These are phyloP conservation scores for Penicillium sp. DNA, from an alignment of 2,329 filamentous ascomycete genomes.

Conservation along the genomic window DNA sequence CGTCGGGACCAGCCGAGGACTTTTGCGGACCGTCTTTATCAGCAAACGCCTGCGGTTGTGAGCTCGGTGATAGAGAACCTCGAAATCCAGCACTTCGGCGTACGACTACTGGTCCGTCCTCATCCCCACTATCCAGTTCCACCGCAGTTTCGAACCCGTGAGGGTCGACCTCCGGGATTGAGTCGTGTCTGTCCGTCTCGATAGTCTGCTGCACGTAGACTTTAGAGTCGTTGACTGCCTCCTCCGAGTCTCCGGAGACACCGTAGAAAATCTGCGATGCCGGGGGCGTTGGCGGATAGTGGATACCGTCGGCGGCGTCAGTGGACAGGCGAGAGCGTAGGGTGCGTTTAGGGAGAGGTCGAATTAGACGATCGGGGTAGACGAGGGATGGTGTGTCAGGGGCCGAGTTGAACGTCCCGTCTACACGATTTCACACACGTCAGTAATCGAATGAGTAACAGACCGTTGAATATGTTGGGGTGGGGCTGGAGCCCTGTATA, in stretches of 20 bases:
- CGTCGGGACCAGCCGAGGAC: slow-evolving; percentile 70
- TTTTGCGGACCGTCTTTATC: slow-evolving; percentile 29
- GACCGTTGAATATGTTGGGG: slow-evolving; percentile 13
- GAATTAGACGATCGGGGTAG: slow-evolving; percentile 86
- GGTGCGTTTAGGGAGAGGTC: slow-evolving; percentile 82
- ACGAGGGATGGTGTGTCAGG: slow-evolving; percentile 71
- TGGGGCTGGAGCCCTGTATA: slow-evolving; percentile 11
- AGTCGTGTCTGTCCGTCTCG: slow-evolving; percentile 36
- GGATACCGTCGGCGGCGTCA: slow-evolving; percentile 75
- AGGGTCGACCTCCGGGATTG: slow-evolving; percentile 36
- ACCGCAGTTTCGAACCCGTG: slow-evolving; percentile 52
- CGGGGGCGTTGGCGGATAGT: slow-evolving; percentile 70
- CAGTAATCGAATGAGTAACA: slow-evolving; percentile 35
- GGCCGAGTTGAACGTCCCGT: slow-evolving; percentile 48
- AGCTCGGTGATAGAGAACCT: slow-evolving; percentile 34
- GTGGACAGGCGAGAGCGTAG: slow-evolving; percentile 82
- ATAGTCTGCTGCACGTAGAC: slow-evolving; percentile 45
- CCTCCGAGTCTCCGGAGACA: slow-evolving; percentile 56
- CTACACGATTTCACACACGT: slow-evolving; percentile 38
- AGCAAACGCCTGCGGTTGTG: slow-evolving; percentile 26
- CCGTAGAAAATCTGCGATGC: slow-evolving; percentile 73
- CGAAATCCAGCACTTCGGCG: slow-evolving; percentile 42
- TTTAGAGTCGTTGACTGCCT: slow-evolving; percentile 47
- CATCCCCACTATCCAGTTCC: slow-evolving; percentile 59
- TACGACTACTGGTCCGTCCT: slow-evolving; percentile 47